phyloP scores from a whole-genome alignment of 2,329 filamentous ascomycete species.

The Diaporthe batatas region DNA sequence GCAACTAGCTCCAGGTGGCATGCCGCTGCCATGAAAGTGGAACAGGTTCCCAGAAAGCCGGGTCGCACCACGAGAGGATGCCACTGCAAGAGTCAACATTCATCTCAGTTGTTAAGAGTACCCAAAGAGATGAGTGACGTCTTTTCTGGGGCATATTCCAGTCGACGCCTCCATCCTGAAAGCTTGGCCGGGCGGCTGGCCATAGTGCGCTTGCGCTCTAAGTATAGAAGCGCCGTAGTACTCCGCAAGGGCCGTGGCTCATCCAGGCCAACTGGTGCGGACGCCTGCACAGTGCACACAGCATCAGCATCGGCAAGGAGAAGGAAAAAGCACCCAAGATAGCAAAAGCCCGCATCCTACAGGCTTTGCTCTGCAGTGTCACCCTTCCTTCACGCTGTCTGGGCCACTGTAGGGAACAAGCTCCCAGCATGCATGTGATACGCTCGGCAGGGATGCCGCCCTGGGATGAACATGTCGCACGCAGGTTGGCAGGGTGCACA shows the following conservation, averaged over 20 bases:
- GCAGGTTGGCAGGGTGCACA: background rate
- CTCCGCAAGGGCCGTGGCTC: conserved; percentile 14
- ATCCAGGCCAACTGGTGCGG: conserved; percentile 3
- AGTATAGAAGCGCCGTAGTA: conserved; percentile 28
- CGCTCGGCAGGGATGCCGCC: conserved; percentile 12
- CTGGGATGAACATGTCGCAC: conserved; percentile 12
- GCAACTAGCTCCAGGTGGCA: background rate
- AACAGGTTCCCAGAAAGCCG: background rate
- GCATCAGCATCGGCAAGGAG: background rate
- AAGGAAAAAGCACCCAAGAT: background rate
- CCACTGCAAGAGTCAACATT: background rate
- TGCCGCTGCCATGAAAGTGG: background rate
- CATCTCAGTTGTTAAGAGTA: background rate
- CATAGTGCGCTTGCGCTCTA: conserved; percentile 16
- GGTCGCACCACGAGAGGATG: background rate
- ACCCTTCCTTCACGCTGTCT: background rate
- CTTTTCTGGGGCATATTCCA: background rate
- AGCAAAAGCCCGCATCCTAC: conserved; percentile 5
- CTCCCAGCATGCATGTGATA: conserved; percentile 7
- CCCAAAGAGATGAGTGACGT: background rate
- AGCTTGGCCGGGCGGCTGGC: conserved; percentile 20
- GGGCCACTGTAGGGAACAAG: background rate
- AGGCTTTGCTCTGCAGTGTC: background rate
- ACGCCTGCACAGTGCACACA: background rate
- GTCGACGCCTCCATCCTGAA: conserved; percentile 17